These are phyloP conservation scores for Arctium minus DNA, from an alignment of 129 eudicot species.

Conservation along the genomic window DNA sequence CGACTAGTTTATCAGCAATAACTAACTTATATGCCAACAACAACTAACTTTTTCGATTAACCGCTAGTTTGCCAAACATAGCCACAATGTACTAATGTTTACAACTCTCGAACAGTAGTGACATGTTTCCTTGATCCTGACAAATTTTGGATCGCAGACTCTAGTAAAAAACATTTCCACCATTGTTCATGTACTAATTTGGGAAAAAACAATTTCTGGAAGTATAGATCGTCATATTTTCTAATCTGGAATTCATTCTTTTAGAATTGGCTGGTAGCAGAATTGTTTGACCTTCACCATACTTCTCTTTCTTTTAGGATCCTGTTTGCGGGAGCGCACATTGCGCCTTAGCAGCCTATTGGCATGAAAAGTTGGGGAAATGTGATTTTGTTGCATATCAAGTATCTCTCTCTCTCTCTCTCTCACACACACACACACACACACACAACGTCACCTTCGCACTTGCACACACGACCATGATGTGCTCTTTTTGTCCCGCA, in stretches of 20 bases:
- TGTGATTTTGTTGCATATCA: slow-evolving; percentile 63
- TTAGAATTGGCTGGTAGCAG: background rate
- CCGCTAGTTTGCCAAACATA: too few relatives aligned
- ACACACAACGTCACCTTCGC: background rate
- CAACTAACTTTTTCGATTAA: too few relatives aligned
- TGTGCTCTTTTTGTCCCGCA: background rate
- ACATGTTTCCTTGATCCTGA: too few relatives aligned
- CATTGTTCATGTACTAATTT: background rate
- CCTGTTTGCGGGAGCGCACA: slow-evolving; percentile 88
- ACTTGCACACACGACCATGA: background rate
- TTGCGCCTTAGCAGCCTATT: slow-evolving; percentile 76
- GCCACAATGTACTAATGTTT: too few relatives aligned
- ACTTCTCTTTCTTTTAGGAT: slow-evolving; percentile 43
- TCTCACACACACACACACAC: background rate
- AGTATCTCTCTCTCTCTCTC: slow-evolving; percentile 31
- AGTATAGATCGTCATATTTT: background rate
- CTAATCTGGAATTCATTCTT: background rate
- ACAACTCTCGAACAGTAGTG: too few relatives aligned
- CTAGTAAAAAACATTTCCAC: background rate
- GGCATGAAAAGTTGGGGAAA: slow-evolving; percentile 76
- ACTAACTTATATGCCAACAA: too few relatives aligned
- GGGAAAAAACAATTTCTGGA: background rate
- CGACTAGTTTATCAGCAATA: too few relatives aligned
- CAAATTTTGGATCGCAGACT: too few relatives aligned
- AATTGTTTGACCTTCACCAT: background rate